Evolutionary conservation across 495 filamentous ascomycete genomes (phyloP).

Genomic region (Lasiosphaeriaceae sp.): DNA sequence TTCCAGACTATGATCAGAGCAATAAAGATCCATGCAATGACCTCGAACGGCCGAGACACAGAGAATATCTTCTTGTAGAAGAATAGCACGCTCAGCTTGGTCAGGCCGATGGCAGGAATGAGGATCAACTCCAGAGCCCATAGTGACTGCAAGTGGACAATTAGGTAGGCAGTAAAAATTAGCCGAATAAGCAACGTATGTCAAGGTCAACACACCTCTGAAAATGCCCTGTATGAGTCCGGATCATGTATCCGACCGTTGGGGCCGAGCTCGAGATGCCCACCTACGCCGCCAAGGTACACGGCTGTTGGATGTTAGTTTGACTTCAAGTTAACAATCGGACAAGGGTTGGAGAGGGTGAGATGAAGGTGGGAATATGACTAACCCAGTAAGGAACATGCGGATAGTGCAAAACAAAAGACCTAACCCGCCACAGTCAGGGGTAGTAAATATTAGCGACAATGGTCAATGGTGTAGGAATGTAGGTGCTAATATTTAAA

Average conservation of each 20-base stretch:
- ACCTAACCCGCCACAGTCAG: neutral
- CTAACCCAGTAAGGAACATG: neutral
- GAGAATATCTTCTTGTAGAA: slow-evolving; percentile 5
- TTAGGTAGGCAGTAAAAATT: neutral
- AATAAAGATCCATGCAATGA: neutral
- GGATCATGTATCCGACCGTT: neutral
- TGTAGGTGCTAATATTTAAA: too few relatives aligned
- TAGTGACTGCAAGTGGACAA: neutral
- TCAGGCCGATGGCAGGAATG: neutral
- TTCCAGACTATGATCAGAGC: neutral
- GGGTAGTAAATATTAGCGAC: neutral
- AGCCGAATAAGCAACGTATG: too few relatives aligned
- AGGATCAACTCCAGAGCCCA: neutral
- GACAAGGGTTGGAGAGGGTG: too few relatives aligned
- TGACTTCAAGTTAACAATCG: too few relatives aligned
- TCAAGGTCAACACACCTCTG: too few relatives aligned
- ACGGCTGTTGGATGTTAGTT: neutral
- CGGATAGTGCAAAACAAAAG: neutral
- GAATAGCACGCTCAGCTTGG: neutral
- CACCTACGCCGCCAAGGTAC: neutral
- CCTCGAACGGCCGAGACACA: neutral
- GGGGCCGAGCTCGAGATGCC: neutral
- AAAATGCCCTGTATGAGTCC: neutral
- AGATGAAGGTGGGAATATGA: neutral
- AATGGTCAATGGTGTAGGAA: too few relatives aligned